These are phyloP conservation scores for Psidium friedrichsthalianum DNA, from an alignment of 345 rosid genomes.

Conservation along the genomic window DNA sequence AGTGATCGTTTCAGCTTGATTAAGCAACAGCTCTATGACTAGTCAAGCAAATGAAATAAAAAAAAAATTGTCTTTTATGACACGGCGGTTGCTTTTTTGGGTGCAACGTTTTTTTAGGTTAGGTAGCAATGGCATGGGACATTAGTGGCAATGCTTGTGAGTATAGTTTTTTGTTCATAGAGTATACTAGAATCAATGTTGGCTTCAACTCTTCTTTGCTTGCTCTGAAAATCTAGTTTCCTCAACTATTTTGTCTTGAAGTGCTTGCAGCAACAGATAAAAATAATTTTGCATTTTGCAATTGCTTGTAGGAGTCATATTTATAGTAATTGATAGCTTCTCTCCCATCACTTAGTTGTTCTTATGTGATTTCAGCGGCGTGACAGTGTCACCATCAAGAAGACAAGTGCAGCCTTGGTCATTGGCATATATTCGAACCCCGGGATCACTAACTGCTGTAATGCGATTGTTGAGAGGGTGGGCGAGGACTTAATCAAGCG, in stretches of 20 bases:
- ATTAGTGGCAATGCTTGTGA: neutral
- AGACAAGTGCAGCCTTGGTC: neutral
- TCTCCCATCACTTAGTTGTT: neutral
- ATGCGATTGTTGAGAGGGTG: neutral
- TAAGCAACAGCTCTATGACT: neutral
- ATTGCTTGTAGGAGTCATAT: no score
- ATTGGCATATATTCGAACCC: neutral
- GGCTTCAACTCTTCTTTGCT: neutral
- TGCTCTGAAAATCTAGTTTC: neutral
- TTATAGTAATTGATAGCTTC: neutral
- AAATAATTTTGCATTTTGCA: neutral
- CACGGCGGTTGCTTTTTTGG: neutral
- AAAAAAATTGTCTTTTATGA: neutral
- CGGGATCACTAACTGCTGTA: neutral
- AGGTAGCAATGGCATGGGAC: neutral
- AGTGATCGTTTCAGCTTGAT: neutral
- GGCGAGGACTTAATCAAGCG: neutral
- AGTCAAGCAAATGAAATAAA: no score
- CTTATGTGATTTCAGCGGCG: neutral
- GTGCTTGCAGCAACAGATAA: neutral
- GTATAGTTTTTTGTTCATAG: neutral
- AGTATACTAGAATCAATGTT: neutral
- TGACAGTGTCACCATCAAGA: neutral
- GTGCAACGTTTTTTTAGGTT: neutral
- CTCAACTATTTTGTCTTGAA: neutral